Evolutionary conservation across 1,284 basidiomycete genomes (phyloP).

Genomic region (Austropuccinia psidii): DNA sequence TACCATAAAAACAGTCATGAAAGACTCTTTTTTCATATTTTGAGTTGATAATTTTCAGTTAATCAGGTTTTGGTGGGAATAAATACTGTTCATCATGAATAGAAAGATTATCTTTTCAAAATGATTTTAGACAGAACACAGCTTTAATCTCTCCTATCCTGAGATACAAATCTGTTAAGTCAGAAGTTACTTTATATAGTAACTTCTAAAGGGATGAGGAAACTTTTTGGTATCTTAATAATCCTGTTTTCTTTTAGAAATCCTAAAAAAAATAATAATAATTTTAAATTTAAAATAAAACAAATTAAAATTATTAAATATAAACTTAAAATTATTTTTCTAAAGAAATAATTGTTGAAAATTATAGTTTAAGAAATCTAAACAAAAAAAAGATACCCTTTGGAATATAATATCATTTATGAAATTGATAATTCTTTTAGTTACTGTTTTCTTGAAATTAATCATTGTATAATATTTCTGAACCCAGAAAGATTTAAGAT

Average conservation of each 20-base stretch:
- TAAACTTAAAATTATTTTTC: not conserved
- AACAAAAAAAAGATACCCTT: not conserved
- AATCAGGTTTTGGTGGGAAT: not conserved
- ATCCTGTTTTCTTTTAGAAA: not conserved
- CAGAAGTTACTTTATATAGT: not conserved
- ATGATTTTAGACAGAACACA: not conserved
- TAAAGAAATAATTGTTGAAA: not conserved
- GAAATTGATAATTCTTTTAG: not conserved
- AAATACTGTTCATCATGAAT: not conserved
- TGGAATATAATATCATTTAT: too few relatives aligned
- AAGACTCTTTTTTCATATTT: not conserved
- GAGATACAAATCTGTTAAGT: not conserved
- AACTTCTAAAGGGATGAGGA: not conserved
- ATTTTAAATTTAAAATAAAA: too few relatives aligned
- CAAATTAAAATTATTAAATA: too few relatives aligned
- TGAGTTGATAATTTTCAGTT: not conserved
- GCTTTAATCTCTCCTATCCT: not conserved
- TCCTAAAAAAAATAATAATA: constrained; percentile 3
- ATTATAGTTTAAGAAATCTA: not conserved
- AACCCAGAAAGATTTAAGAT: not conserved
- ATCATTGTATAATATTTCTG: not conserved
- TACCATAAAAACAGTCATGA: not conserved
- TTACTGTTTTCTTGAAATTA: not conserved
- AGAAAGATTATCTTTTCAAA: not conserved
- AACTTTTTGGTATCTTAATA: not conserved